These are phyloP conservation scores for Jacaranda mimosifolia DNA, from an alignment of 257 asterid species.

Conservation along the genomic window DNA sequence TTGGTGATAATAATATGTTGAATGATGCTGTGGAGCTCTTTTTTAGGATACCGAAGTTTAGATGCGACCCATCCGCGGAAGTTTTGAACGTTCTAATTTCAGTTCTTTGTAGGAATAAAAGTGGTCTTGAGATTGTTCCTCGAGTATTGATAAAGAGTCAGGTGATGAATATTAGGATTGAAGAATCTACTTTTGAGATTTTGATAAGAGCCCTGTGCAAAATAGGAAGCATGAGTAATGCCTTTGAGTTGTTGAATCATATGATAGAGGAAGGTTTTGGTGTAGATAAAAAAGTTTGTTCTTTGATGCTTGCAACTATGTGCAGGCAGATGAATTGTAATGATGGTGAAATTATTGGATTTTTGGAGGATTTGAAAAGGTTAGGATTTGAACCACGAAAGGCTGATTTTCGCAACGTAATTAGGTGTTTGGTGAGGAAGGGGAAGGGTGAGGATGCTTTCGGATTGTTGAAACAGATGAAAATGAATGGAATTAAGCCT, in stretches of 20 bases:
- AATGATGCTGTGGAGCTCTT: constrained; percentile 66
- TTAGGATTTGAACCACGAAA: constrained; percentile 58
- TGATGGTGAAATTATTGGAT: constrained; percentile 46
- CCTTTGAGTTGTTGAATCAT: constrained; percentile 54
- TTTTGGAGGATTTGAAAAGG: constrained; percentile 53
- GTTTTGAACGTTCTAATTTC: constrained; percentile 62
- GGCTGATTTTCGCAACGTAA: constrained; percentile 60
- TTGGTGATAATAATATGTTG: constrained; percentile 55
- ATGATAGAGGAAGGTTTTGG: constrained; percentile 64
- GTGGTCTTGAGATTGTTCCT: constrained; percentile 58
- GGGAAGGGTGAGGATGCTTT: constrained; percentile 53
- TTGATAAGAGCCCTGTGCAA: constrained; percentile 73
- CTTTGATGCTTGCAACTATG: constrained; percentile 60
- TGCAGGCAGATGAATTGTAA: constrained; percentile 41
- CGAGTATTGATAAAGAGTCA: constrained; percentile 50
- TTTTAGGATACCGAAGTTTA: constrained; percentile 57
- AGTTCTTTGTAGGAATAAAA: constrained; percentile 56
- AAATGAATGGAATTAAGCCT: constrained; percentile 45
- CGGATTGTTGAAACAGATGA: constrained; percentile 63
- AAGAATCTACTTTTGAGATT: constrained; percentile 62
- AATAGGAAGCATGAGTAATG: constrained; percentile 51
- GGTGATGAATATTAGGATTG: constrained; percentile 62
- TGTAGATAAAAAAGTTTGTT: constrained; percentile 55
- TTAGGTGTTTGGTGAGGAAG: constrained; percentile 51
- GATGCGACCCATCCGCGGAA: constrained; percentile 63